phyloP scores from a whole-genome alignment of 1,139 yeast genomes.

The Zygoascus meyerae region DNA sequence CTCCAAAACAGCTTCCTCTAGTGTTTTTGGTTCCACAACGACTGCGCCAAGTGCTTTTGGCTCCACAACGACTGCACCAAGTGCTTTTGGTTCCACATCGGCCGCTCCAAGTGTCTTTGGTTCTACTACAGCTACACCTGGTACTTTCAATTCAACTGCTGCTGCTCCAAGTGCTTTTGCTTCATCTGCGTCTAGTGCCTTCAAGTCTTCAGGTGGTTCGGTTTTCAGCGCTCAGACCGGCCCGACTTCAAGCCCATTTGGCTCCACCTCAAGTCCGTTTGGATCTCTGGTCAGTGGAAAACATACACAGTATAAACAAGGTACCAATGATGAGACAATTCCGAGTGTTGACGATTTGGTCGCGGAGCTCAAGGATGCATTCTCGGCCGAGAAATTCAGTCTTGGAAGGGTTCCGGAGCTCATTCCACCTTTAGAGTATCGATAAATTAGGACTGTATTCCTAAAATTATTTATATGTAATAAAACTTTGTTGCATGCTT shows the following conservation, averaged over 20 bases:
- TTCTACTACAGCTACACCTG: not conserved
- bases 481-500: not conserved
- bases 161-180: conserved; percentile 4
- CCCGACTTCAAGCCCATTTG: not conserved
- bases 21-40: conserved; percentile 19
- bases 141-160: not conserved
- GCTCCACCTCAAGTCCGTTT: not conserved
- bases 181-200: not conserved
- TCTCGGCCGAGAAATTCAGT: conserved; percentile 46
- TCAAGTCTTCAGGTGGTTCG: not conserved
- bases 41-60: conserved; percentile 4
- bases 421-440: conserved; percentile 60
- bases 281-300: not conserved
- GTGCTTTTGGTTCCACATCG: conserved; percentile 1
- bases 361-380: conserved; percentile 43
- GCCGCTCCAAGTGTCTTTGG: conserved; percentile 22
- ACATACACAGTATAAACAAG: conserved; percentile 30
- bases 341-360: conserved; percentile 39
- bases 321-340: conserved; percentile 33
- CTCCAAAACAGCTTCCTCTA: conserved; percentile 11
- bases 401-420: conserved; percentile 73
- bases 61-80: not conserved
- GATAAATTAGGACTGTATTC: conserved; percentile 25
- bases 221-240: conserved; percentile 2
- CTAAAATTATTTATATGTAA: not conserved